Conservation (phyloP, 2,329 filamentous ascomycete species). For the Trichophaea hybrida region DNA sequence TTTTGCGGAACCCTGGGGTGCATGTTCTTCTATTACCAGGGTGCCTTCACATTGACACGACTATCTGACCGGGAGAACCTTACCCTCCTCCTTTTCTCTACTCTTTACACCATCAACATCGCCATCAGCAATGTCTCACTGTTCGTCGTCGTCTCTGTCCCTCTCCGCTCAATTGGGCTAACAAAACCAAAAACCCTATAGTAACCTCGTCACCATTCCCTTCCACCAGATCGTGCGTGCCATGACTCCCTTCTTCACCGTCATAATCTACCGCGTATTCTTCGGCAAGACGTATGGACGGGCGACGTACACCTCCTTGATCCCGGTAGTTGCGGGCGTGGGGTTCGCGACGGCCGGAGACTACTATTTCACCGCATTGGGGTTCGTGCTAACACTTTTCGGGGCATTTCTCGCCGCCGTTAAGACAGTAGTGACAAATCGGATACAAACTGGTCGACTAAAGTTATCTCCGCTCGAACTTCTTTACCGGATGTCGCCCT, state of each 20-base stretch:
- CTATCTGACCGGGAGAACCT: constrained; percentile 41
- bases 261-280: constrained; percentile 45
- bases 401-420: constrained; percentile 42
- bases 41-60: constrained; percentile 41
- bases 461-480: constrained; percentile 45
- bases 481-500: constrained; percentile 47
- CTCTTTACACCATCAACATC: constrained; percentile 49
- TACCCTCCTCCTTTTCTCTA: constrained; percentile 44
- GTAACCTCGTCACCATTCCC: constrained; percentile 44
- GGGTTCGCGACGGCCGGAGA: constrained; percentile 47
- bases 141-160: constrained; percentile 28
- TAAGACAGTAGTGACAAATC: constrained; percentile 51
- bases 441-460: constrained; percentile 48
- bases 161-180: too few species aligned
- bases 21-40: constrained; percentile 38
- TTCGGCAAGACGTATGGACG: constrained; percentile 42
- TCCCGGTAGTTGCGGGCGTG: constrained; percentile 47
- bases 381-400: constrained; percentile 42
- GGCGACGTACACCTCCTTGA: constrained; percentile 44
- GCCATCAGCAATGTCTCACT: constrained; percentile 51
- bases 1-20: constrained; percentile 45
- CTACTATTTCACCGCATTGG: constrained; percentile 46
- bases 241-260: constrained; percentile 47
- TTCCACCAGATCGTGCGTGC: constrained; percentile 53
- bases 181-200: background rate